Evolutionary conservation across 805 yeast genomes (phyloP).

Genomic region (Wickerhamomyces canadensis): DNA sequence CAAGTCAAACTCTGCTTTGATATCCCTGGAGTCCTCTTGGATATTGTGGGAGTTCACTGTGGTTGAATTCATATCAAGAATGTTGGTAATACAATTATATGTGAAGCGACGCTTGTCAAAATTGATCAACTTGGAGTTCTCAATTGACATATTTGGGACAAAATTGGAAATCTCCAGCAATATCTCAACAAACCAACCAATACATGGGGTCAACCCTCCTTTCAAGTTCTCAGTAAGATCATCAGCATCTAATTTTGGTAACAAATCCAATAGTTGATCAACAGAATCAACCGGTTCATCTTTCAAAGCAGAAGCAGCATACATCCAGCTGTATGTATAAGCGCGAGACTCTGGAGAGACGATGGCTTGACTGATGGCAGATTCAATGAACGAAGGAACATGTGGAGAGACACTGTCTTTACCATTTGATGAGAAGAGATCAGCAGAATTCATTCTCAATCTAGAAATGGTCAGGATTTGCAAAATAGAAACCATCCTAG

Average conservation of each 20-base stretch:
- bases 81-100: constrained; percentile 53
- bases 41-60: constrained; percentile 6
- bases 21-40: constrained; percentile 28
- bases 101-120: constrained; percentile 79
- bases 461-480: constrained; percentile 60
- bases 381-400: constrained; percentile 82
- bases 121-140: constrained; percentile 61
- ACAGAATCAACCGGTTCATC: constrained; percentile 23
- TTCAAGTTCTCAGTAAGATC: constrained; percentile 24
- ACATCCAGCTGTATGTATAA: constrained; percentile 64
- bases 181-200: constrained; percentile 87
- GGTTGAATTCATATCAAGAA: constrained; percentile 36
- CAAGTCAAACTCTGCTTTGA: constrained; percentile 41
- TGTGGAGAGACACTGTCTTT: constrained; percentile 33
- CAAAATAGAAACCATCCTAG: constrained; percentile 63
- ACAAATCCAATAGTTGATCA: constrained; percentile 26
- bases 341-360: constrained; percentile 76
- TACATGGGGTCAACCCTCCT: constrained; percentile 68
- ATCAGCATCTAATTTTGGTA: constrained; percentile 31
- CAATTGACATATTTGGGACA: constrained; percentile 73
- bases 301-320: constrained; percentile 31
- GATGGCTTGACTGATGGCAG: constrained; percentile 68
- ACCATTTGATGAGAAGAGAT: constrained; percentile 31
- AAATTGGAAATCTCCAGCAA: constrained; percentile 69
- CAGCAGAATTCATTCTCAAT: constrained; percentile 57